Conservation (phyloP, 73 alveolate genomes). For the Stentor coeruleus region DNA sequence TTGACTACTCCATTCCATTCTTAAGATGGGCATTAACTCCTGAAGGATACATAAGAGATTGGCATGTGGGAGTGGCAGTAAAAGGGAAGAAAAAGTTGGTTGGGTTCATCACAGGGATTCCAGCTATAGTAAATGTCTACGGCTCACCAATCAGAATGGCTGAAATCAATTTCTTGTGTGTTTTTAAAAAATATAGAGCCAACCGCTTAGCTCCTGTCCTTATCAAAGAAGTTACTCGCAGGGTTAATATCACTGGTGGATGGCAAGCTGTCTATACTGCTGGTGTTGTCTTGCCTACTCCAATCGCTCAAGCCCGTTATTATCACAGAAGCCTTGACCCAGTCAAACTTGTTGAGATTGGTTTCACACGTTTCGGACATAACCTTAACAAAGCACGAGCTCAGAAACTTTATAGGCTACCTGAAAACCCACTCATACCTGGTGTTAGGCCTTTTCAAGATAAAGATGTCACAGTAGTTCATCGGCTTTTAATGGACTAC, state of each 20-base stretch:
- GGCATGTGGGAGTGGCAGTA: conserved; percentile 85
- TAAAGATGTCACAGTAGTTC: conserved; percentile 78
- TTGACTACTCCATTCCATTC: conserved; percentile 84
- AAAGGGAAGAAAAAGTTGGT: conserved; percentile 77
- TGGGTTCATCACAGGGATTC: conserved; percentile 93
- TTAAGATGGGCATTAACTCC: conserved; percentile 92
- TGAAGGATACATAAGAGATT: conserved; percentile 77
- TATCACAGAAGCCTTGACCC: conserved; percentile 86
- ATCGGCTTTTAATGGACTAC: conserved; percentile 57
- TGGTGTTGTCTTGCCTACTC: conserved; percentile 85
- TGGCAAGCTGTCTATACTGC: conserved; percentile 98
- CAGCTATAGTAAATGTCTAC: conserved; percentile 59
- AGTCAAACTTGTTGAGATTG: conserved; percentile 87
- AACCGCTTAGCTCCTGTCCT: conserved; percentile 89
- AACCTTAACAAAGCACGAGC: conserved; percentile 65
- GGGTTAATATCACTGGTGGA: conserved; percentile 77
- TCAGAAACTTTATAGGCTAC: conserved; percentile 67
- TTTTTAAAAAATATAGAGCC: conserved; percentile 82
- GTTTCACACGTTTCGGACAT: conserved; percentile 69
- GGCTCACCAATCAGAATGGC: conserved; percentile 71
- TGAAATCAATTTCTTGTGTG: conserved; percentile 91
- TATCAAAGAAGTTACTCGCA: conserved; percentile 89
- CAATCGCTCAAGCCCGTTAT: conserved; percentile 78
- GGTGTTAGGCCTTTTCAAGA: conserved; percentile 87
- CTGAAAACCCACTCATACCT: conserved; percentile 68